phyloP scores from a whole-genome alignment of 495 filamentous ascomycete genomes.

The Penicillium mononematosum region DNA sequence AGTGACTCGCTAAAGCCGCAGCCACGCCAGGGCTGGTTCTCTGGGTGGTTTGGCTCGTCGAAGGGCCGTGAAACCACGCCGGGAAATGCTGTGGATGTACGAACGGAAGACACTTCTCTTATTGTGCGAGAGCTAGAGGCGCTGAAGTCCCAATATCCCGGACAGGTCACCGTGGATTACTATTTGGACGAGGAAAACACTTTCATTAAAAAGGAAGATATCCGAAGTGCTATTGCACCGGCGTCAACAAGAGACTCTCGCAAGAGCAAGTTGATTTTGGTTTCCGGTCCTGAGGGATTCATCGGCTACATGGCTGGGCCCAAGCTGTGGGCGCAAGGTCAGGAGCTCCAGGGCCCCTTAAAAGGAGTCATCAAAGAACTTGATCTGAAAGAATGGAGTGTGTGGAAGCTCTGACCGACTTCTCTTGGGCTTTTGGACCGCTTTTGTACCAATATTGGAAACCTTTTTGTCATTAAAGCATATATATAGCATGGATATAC shows the following conservation, averaged over 20 bases:
- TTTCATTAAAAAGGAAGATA: constrained; percentile 55
- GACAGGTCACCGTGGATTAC: constrained; percentile 62
- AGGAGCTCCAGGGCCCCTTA: constrained; percentile 67
- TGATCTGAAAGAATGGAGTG: constrained; percentile 54
- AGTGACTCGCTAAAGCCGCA: constrained; percentile 29
- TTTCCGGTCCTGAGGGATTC: constrained; percentile 92
- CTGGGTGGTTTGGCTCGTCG: constrained; percentile 27
- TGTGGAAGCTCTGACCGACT: constrained; percentile 57
- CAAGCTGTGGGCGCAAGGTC: constrained; percentile 69
- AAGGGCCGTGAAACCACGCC: not conserved
- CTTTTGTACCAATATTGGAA: constrained; percentile 5
- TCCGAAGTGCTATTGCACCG: constrained; percentile 39
- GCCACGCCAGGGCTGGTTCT: constrained; percentile 34
- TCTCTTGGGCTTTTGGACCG: not conserved
- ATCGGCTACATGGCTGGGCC: constrained; percentile 73
- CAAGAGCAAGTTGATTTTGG: constrained; percentile 62
- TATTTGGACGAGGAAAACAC: constrained; percentile 74
- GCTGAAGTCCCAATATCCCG: constrained; percentile 54
- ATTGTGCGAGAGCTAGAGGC: constrained; percentile 63
- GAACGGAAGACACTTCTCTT: constrained; percentile 22
- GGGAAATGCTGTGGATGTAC: not conserved
- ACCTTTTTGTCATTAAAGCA: constrained; percentile 17
- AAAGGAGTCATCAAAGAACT: constrained; percentile 55
- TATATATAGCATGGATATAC: constrained; percentile 22
- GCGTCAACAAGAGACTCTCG: constrained; percentile 17